Evolutionary conservation across 768 basidiomycete species (phyloP).

Genomic region (Suillus ampliporus): DNA sequence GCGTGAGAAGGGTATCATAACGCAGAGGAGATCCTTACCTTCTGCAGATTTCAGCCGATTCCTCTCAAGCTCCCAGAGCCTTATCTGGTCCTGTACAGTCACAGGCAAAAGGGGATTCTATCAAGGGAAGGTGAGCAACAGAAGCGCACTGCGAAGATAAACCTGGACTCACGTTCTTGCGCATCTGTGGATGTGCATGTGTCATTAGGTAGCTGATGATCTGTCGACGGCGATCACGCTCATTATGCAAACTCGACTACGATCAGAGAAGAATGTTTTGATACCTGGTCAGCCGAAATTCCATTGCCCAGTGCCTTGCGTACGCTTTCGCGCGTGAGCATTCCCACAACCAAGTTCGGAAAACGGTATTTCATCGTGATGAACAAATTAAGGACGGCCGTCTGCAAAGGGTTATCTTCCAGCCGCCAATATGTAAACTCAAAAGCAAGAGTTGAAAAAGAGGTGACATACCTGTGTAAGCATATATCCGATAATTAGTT

Average conservation of each 20-base stretch:
- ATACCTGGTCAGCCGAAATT: constrained; percentile 94
- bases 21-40: constrained; percentile 53
- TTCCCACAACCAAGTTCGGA: constrained; percentile 95
- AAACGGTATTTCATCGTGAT: constrained; percentile 92
- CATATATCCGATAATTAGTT: constrained; percentile 98
- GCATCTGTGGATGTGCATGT: constrained; percentile 98
- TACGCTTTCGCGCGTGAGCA: constrained; percentile 94
- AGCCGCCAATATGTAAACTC: constrained; percentile 24
- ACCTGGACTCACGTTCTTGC: constrained; percentile 72
- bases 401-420: constrained; percentile 92
- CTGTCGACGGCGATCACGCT: constrained; percentile 46
- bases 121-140: constrained; percentile 19
- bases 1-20: constrained; percentile 14
- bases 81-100: constrained; percentile 97
- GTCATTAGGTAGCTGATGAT: constrained; percentile 94
- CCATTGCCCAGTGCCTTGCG: constrained; percentile 93
- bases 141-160: constrained; percentile 4
- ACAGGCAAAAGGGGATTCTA: constrained; percentile 94
- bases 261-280: constrained; percentile 27
- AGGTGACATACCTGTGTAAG: constrained; percentile 80
- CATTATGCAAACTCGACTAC: constrained; percentile 21
- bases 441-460: constrained; percentile 18
- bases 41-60: constrained; percentile 89
- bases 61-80: constrained; percentile 95
- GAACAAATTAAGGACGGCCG: constrained; percentile 94